Evolutionary conservation across 2,329 filamentous ascomycete species (phyloP).

Genomic region (Coniella lustricola): DNA sequence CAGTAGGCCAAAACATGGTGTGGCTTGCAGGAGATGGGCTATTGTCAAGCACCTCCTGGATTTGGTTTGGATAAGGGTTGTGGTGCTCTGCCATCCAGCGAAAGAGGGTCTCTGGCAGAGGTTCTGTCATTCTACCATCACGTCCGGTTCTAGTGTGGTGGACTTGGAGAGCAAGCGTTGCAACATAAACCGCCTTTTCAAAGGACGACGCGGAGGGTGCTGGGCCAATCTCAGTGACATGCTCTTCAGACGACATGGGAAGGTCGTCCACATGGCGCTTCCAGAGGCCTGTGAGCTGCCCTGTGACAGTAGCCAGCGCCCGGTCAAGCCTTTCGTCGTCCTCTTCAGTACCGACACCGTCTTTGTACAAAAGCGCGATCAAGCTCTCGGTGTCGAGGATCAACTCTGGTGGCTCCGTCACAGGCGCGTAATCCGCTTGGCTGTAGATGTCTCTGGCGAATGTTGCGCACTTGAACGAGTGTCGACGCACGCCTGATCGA

Average conservation of each 20-base stretch:
- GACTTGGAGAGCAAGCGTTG: slow-evolving; percentile 68
- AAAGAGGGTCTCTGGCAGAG: slow-evolving; percentile 71
- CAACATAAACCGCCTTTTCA: slow-evolving; percentile 72
- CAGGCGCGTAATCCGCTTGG: slow-evolving; percentile 47
- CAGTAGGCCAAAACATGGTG: slow-evolving; percentile 73
- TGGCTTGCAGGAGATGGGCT: slow-evolving; percentile 71
- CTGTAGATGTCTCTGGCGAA: slow-evolving; percentile 66
- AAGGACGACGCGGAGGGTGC: slow-evolving; percentile 55
- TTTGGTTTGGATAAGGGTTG: slow-evolving; percentile 61
- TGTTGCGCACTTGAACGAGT: slow-evolving; percentile 57
- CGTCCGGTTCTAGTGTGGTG: slow-evolving; percentile 56
- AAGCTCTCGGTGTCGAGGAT: slow-evolving; percentile 70
- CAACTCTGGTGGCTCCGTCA: slow-evolving; percentile 64
- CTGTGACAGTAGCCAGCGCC: slow-evolving; percentile 47
- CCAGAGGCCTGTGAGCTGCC: slow-evolving; percentile 49
- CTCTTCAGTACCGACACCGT: slow-evolving; percentile 50
- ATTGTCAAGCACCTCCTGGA: slow-evolving; percentile 55
- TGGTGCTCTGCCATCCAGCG: slow-evolving; percentile 77
- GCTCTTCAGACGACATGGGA: slow-evolving; percentile 43
- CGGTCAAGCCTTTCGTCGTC: slow-evolving; percentile 50
- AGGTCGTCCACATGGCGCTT: slow-evolving; percentile 43
- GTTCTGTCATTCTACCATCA: slow-evolving; percentile 31
- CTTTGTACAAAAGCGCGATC: slow-evolving; percentile 57
- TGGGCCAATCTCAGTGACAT: slow-evolving; percentile 57
- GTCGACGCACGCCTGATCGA: slow-evolving; percentile 34